Base-by-base conservation (phyloP, 192 early-diverging fungal species). In the Coemansia sp. region DNA sequence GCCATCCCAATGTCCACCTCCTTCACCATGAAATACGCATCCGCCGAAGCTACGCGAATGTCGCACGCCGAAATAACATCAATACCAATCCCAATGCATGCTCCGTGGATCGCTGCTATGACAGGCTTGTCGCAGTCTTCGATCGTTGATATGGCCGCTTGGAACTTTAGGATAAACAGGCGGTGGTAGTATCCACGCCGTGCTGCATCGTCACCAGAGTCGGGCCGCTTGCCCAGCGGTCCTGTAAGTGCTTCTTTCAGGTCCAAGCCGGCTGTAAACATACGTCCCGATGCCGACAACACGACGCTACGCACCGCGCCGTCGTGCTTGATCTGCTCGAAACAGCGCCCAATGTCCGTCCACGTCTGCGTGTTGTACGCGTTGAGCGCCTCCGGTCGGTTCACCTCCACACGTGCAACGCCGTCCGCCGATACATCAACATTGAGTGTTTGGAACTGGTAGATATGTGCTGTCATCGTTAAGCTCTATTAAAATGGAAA, bases 191-290 rank as follows among this genome's bases (percentile, higher is more conserved):
- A 83, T 1, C 74, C 82, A 22, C 57, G 43, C 19, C 82, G 76
- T 9, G 74, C 77, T 4, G 66, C 63, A 25, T 79, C 76, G 17
- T 25, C 48, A 32, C 51, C 54, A 14, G 55, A 22, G 12, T 66
- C 70, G 0, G 48, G 23, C 5, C 50, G 49, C 48, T 49, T 38
- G 11, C 63, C 63, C 55, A 78, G 57, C 32, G 73, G 56, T 1
- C 69, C 66, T 0, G 62, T 37, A 17, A 60, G 49, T 15, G 73
- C 73, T 43, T 75, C 73, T 65, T 76, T 88, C 87, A 90, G 73
- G 62, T 99, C 97, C 22, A 99, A 78, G 7, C 97, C 97, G 37
- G 91, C 89, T n/a, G 92, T 91, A 66, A 99, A 99, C 65, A 88
- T 82, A 35, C 85, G 82, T 24, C 88, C 88, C 22, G 83, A 78